Evolutionary conservation across 2,329 filamentous ascomycete species (phyloP), one percentile per base, ranked within the genome.

Genomic region (Pyrenochaeta sp.): DNA sequence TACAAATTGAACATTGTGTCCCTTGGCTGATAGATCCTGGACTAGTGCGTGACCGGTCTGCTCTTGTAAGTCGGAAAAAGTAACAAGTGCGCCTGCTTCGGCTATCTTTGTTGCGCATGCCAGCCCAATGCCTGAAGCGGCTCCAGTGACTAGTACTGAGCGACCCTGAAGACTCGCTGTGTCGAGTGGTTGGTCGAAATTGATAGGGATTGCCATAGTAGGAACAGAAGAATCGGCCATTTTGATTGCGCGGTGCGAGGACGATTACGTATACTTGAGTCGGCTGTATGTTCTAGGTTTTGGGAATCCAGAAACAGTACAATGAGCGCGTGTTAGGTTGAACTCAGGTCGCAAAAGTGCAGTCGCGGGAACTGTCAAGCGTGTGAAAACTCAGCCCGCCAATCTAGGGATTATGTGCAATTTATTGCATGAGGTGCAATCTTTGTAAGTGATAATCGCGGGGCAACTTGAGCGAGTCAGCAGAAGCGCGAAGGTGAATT

Each of bases 1-100:
- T 8, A 72, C 69, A 44, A 77, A 77, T 22, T 72, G 67, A 4
- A 73, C 71, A 1, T 57, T 63, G 49, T 54, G 49, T 2, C 68
- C 67, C 36, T 59, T 58, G 19, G 53, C 54, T 10, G 45, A 54
- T 5, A 73, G 54, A 1, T 64, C 53, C 15, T 51, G 44, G 7
- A 58, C 62, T 2, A 50, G 53, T 15, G 52, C 32, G 6, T 56
- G 52, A 15, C 64, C 72, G 12, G 46, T 49, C 27, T 61, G 56
- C 15, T 59, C 51, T 9, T 67, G 63, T 10, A 69, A 22, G 50
- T 74, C 71, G 3, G 65, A 63, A 2, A 74, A 61, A 2, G 71
- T 73, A 19, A 74, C 66, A 15, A 66, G 40, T 25, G 66, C 69
- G 8, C 71, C 70, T 19, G 56, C 52, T 44, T 68, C 58, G 8